Evolutionary conservation across 2,329 filamentous ascomycete genomes (phyloP).

Genomic region (Ascochyta pisi): DNA sequence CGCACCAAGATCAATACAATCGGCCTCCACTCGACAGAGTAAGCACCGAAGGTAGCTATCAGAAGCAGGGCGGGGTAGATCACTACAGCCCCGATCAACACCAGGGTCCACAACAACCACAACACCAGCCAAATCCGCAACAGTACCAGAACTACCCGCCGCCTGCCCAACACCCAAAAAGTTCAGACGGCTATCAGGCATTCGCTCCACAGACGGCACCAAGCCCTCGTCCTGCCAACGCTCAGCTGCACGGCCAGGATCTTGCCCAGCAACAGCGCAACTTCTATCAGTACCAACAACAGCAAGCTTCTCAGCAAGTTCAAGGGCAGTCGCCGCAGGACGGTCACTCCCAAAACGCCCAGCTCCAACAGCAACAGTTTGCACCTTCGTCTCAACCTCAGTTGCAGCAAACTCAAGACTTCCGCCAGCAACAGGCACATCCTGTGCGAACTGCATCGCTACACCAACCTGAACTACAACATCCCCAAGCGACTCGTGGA

Average conservation of each 20-base stretch:
- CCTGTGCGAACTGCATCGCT: conserved; percentile 37
- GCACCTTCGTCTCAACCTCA: conserved; percentile 36
- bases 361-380: conserved; percentile 37
- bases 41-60: conserved; percentile 49
- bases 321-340: conserved; percentile 39
- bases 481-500: conserved; percentile 40
- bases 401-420: conserved; percentile 43
- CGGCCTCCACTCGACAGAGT: conserved; percentile 49
- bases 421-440: conserved; percentile 34
- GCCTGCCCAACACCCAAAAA: conserved; percentile 29
- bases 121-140: conserved; percentile 30
- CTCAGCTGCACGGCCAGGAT: conserved; percentile 40
- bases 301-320: conserved; percentile 31
- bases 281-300: conserved; percentile 44
- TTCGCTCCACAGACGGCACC: conserved; percentile 42
- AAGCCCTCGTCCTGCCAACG: conserved; percentile 38
- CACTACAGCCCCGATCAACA: conserved; percentile 50
- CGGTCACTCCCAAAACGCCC: conserved; percentile 30
- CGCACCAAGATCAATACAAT: conserved; percentile 42
- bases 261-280: conserved; percentile 36
- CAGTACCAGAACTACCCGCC: conserved; percentile 44
- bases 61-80: conserved; percentile 48
- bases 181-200: conserved; percentile 40
- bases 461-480: conserved; percentile 42
- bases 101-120: conserved; percentile 38